These are phyloP conservation scores for Lepidium aucheri DNA, from an alignment of 345 rosid species.

Conservation along the genomic window DNA sequence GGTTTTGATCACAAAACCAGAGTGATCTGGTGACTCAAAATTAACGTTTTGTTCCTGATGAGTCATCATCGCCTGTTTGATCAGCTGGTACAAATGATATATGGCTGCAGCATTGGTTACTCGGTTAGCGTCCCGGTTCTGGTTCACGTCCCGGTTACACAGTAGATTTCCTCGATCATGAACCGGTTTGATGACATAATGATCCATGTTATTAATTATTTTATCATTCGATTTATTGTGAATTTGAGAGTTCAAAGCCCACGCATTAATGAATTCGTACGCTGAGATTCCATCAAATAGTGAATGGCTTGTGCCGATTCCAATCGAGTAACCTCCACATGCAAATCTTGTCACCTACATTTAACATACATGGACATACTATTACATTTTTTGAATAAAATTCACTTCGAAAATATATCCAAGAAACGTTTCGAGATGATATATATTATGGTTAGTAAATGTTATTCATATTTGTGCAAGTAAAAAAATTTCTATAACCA, in stretches of 20 bases:
- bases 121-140: neutral
- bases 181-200: constrained; percentile 30
- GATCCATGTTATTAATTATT: neutral
- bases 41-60: constrained; percentile 6
- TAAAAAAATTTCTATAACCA: too few species aligned
- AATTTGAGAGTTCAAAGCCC: constrained; percentile 42
- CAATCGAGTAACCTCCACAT: constrained; percentile 61
- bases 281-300: constrained; percentile 60
- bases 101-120: constrained; percentile 47
- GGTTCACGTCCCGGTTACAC: constrained; percentile 12
- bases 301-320: constrained; percentile 58
- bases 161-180: constrained; percentile 43
- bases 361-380: neutral
- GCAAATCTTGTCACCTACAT: constrained; percentile 57
- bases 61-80: constrained; percentile 31
- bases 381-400: neutral
- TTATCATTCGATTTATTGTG: constrained; percentile 8
- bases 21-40: neutral
- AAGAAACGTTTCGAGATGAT: too few species aligned
- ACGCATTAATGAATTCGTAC: constrained; percentile 41
- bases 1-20: constrained; percentile 35
- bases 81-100: constrained; percentile 54
- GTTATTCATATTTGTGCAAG: too few species aligned
- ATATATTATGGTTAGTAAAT: too few species aligned
- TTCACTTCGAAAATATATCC: neutral